Evolutionary conservation across 371 early-diverging fungal genomes (phyloP).

Genomic region (Mucor sp.): DNA sequence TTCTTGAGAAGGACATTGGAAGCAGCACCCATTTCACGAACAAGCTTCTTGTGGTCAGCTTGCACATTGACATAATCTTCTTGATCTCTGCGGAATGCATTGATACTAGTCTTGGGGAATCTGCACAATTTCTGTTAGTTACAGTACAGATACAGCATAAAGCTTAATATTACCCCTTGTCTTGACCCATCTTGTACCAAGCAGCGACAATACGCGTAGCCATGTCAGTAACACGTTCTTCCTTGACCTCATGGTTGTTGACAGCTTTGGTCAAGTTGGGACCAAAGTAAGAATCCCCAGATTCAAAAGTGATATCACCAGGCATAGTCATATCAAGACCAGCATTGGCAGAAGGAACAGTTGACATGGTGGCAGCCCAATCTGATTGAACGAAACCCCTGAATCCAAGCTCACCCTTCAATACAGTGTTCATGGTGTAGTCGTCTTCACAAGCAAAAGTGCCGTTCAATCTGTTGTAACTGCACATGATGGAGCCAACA

Average conservation of each 20-base stretch:
- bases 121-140: neutral
- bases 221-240: constrained; percentile 55
- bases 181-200: constrained; percentile 51
- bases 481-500: constrained; percentile 59
- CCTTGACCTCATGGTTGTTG: constrained; percentile 23
- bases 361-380: constrained; percentile 38
- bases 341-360: constrained; percentile 34
- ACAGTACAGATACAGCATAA: neutral
- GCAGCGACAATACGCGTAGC: constrained; percentile 58
- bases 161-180: constrained; percentile 19
- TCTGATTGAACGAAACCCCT: constrained; percentile 45
- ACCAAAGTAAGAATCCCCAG: constrained; percentile 36
- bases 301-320: constrained; percentile 32
- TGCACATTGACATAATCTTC: constrained; percentile 42
- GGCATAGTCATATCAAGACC: constrained; percentile 69
- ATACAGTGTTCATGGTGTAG: constrained; percentile 37
- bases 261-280: constrained; percentile 37
- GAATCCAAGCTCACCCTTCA: constrained; percentile 57
- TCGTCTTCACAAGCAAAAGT: constrained; percentile 56
- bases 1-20: constrained; percentile 54
- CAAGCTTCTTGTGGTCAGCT: constrained; percentile 34
- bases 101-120: constrained; percentile 43
- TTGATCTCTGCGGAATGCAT: constrained; percentile 23
- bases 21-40: constrained; percentile 54
- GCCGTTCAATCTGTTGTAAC: constrained; percentile 55